These are phyloP conservation scores for Meyerozyma elateridarum DNA, from an alignment of 1,139 yeast genomes.

Conservation along the genomic window DNA sequence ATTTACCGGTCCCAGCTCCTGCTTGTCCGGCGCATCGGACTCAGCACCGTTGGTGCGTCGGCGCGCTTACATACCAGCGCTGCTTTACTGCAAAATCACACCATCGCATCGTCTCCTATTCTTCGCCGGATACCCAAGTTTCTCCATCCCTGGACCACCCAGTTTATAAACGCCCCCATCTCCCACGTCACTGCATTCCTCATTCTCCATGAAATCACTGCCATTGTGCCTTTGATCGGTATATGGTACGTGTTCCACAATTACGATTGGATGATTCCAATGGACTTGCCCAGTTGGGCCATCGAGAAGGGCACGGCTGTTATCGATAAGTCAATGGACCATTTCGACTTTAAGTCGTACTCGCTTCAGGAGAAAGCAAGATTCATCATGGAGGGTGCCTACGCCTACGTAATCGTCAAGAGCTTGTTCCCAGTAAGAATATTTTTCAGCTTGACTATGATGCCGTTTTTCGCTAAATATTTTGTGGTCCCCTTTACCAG, in stretches of 20 bases:
- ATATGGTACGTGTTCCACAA: conserved; percentile 74
- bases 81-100: too few relatives aligned
- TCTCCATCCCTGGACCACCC: conserved; percentile 45
- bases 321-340: conserved; percentile 43
- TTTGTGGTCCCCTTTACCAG: conserved; percentile 50
- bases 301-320: conserved; percentile 57
- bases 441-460: conserved; percentile 49
- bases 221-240: conserved; percentile 71
- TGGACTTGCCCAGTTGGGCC: conserved; percentile 66
- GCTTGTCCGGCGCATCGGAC: too few relatives aligned
- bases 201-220: conserved; percentile 80
- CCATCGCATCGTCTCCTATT: too few relatives aligned
- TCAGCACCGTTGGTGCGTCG: background rate
- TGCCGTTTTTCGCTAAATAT: conserved; percentile 66
- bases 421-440: conserved; percentile 56
- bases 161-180: conserved; percentile 57
- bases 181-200: conserved; percentile 71
- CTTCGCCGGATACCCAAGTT: conserved; percentile 42
- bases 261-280: conserved; percentile 32
- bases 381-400: conserved; percentile 77
- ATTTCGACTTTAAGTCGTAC: conserved; percentile 29
- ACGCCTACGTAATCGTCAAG: conserved; percentile 79
- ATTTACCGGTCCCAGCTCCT: too few relatives aligned
- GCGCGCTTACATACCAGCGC: background rate
- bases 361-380: conserved; percentile 50